These are phyloP conservation scores for Platanus orientalis DNA, from an alignment of 164 flowering plant species.

Conservation along the genomic window DNA sequence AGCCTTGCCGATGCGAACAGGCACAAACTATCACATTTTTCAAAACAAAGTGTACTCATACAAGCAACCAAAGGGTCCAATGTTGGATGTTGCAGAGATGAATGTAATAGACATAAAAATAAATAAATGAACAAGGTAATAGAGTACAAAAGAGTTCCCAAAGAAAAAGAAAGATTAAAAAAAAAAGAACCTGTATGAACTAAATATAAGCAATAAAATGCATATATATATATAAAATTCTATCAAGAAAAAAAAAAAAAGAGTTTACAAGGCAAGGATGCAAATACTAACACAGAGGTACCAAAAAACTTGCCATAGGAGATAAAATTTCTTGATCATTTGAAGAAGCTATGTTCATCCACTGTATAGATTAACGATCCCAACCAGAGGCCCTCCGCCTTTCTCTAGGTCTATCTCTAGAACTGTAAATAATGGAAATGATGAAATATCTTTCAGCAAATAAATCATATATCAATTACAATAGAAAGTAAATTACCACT, in stretches of 20 bases:
- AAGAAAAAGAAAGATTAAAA: too few species aligned
- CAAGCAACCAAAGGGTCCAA: not conserved
- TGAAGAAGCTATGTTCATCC: not conserved
- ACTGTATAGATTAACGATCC: conserved; percentile 45
- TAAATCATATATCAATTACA: not conserved
- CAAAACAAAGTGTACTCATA: too few species aligned
- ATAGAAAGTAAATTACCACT: not conserved
- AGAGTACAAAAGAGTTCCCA: too few species aligned
- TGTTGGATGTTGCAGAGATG: not conserved
- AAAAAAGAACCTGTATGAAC: not conserved
- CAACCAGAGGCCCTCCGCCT: conserved; percentile 92
- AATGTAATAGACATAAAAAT: not conserved
- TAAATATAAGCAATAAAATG: not conserved
- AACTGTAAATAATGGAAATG: conserved; percentile 51
- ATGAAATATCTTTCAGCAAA: conserved; percentile 7
- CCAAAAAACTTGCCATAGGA: not conserved
- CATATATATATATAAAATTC: not conserved
- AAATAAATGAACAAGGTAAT: not conserved
- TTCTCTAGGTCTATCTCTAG: conserved; percentile 68
- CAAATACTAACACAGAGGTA: not conserved
- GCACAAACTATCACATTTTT: not conserved
- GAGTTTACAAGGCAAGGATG: not conserved
- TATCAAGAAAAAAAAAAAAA: not conserved
- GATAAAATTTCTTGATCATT: not conserved
- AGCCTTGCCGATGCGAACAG: too few species aligned